A percentile compares a stretch with the other conserved stretches of the same genome.
These are phyloP conservation scores for Magnolia officinalis DNA, from an alignment of 164 flowering plant genomes.

Conservation along the genomic window DNA sequence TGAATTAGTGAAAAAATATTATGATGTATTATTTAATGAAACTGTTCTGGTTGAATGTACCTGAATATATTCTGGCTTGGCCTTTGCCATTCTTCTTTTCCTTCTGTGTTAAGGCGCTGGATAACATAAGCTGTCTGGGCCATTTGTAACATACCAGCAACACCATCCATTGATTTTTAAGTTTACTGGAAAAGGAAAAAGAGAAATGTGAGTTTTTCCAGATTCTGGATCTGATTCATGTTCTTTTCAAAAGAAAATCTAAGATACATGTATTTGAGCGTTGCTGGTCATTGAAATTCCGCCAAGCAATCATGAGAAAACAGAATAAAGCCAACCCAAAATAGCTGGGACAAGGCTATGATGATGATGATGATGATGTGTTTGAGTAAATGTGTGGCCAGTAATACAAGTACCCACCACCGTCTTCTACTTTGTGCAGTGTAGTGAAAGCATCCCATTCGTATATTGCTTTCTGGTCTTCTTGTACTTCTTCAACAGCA, in stretches of 20 bases:
- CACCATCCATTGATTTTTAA: neutral
- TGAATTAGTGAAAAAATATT: neutral
- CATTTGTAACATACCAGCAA: neutral
- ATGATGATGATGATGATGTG: no score
- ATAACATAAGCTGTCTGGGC: neutral
- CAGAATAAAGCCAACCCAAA: neutral
- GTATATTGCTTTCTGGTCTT: slow-evolving; percentile 53
- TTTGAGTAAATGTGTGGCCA: neutral
- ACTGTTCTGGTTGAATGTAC: no score
- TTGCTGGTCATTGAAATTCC: no score
- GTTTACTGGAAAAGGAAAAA: neutral
- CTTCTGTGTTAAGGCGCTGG: neutral
- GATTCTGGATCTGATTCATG: neutral
- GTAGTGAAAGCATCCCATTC: slow-evolving; percentile 74
- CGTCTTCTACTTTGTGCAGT: slow-evolving; percentile 12
- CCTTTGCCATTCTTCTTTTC: neutral
- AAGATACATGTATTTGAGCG: neutral
- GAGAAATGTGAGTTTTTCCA: neutral
- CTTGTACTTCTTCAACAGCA: slow-evolving; percentile 50
- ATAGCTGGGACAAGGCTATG: neutral
- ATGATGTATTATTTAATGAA: neutral
- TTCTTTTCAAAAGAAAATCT: neutral
- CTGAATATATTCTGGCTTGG: no score
- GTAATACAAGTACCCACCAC: neutral
- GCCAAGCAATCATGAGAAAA: neutral